Evolutionary conservation across 2,329 filamentous ascomycete genomes (phyloP).

Genomic region (Colletotrichum spaethianum): DNA sequence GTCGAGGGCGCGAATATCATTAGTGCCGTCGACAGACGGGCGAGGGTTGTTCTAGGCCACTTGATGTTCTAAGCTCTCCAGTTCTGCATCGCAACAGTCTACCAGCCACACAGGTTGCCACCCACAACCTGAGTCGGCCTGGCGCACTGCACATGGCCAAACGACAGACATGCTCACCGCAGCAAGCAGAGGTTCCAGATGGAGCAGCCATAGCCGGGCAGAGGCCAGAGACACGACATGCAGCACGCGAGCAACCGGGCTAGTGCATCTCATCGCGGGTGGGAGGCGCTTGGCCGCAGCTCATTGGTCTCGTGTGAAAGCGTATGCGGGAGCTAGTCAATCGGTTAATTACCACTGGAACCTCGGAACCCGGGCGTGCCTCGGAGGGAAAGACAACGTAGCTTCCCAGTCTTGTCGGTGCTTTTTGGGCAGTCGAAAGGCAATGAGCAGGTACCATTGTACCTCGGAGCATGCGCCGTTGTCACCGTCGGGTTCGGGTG

Average conservation of each 20-base stretch:
- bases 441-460: background rate
- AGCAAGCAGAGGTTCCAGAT: background rate
- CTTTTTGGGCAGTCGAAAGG: background rate
- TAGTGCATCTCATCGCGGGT: conserved; percentile 21
- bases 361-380: conserved; percentile 1
- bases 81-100: background rate
- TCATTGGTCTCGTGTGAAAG: conserved; percentile 20
- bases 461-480: conserved; percentile 10
- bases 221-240: conserved; percentile 17
- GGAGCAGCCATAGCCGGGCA: conserved; percentile 20
- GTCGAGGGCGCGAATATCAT: background rate
- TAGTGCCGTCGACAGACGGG: background rate
- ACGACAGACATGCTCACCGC: background rate
- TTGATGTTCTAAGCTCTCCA: background rate
- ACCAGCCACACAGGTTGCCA: background rate
- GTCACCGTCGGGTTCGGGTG: conserved; percentile 27
- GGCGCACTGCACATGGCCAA: background rate
- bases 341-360: conserved; percentile 8
- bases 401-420: background rate
- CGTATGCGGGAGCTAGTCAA: conserved; percentile 9
- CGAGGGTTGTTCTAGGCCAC: background rate
- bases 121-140: background rate
- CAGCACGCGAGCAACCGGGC: conserved; percentile 19
- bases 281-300: conserved; percentile 12
- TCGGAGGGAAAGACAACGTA: background rate